Conservation (phyloP, 345 rosid species). For the Sapria himalayana region DNA sequence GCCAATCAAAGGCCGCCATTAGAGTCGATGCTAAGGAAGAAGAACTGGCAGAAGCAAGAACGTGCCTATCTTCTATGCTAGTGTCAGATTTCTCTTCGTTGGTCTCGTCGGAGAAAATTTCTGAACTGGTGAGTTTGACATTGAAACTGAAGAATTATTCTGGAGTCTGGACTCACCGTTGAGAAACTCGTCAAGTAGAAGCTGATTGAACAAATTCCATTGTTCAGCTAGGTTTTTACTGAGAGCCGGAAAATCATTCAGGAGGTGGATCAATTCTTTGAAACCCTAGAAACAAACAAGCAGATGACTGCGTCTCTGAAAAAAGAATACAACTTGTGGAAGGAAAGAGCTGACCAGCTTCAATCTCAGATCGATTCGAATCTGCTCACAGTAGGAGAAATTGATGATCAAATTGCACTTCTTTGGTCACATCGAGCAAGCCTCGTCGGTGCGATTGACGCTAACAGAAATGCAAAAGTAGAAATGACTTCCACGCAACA, state of each 20-base stretch:
- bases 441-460: conserved; percentile 16
- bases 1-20: conserved; percentile 1
- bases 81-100: conserved; percentile 36
- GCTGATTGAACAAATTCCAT: conserved; percentile 43
- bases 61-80: conserved; percentile 34
- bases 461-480: conserved; percentile 18
- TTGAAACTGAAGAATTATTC: conserved; percentile 22
- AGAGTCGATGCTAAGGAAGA: conserved; percentile 14
- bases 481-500: conserved; percentile 24
- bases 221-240: conserved; percentile 27
- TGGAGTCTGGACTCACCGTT: conserved; percentile 35
- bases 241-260: conserved; percentile 24
- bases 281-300: conserved; percentile 30
- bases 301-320: conserved; percentile 31
- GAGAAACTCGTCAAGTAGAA: conserved; percentile 45
- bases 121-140: conserved; percentile 24
- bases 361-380: conserved; percentile 28
- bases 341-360: conserved; percentile 24
- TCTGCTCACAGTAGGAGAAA: conserved; percentile 20
- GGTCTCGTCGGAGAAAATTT: conserved; percentile 21
- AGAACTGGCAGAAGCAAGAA: conserved; percentile 32
- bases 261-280: conserved; percentile 23
- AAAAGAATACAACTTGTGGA: conserved; percentile 34
- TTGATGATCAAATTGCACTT: conserved; percentile 32
- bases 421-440: conserved; percentile 23